These are phyloP conservation scores for Lindgomyces ingoldianus DNA, from an alignment of 495 filamentous ascomycete species.

Conservation along the genomic window DNA sequence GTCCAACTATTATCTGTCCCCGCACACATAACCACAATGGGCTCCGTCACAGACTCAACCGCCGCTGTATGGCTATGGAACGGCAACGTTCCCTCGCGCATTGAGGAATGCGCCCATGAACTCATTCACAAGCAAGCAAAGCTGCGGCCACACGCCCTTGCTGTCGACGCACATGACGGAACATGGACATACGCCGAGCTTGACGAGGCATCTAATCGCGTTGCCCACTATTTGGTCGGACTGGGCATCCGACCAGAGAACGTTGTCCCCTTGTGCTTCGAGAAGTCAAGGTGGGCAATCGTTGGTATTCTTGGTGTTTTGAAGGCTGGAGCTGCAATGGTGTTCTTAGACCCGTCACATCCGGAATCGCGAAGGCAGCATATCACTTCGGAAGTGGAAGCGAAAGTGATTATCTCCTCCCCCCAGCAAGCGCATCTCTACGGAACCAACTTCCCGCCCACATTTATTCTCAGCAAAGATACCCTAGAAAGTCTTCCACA, in stretches of 20 bases:
- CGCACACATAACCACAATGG: slow-evolving; percentile 14
- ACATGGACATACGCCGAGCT: slow-evolving; percentile 43
- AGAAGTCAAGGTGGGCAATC: slow-evolving; percentile 27
- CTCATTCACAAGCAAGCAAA: slow-evolving; percentile 30
- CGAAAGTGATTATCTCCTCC: slow-evolving; percentile 27
- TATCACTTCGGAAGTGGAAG: slow-evolving; percentile 28
- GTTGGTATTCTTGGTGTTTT: slow-evolving; percentile 32
- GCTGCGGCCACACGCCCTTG: slow-evolving; percentile 11
- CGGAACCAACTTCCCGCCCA: slow-evolving; percentile 18
- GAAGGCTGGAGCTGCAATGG: slow-evolving; percentile 35
- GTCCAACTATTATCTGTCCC: not conserved
- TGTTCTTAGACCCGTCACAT: slow-evolving; percentile 33
- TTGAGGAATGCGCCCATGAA: slow-evolving; percentile 57
- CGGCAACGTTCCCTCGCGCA: slow-evolving; percentile 23
- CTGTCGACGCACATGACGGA: slow-evolving; percentile 38
- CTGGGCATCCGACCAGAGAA: slow-evolving; percentile 46
- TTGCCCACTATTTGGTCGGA: slow-evolving; percentile 42
- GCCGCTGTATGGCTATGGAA: slow-evolving; percentile 30
- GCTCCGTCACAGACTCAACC: slow-evolving; percentile 15
- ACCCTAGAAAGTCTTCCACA: slow-evolving; percentile 15
- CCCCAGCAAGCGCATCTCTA: slow-evolving; percentile 28
- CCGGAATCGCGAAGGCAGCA: slow-evolving; percentile 20
- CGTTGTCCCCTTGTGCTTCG: slow-evolving; percentile 27
- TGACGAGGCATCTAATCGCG: slow-evolving; percentile 37
- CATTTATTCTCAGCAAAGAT: slow-evolving; percentile 21